Conservation (phyloP, 2,329 filamentous ascomycete species). For the Aspergillus udagawae region DNA sequence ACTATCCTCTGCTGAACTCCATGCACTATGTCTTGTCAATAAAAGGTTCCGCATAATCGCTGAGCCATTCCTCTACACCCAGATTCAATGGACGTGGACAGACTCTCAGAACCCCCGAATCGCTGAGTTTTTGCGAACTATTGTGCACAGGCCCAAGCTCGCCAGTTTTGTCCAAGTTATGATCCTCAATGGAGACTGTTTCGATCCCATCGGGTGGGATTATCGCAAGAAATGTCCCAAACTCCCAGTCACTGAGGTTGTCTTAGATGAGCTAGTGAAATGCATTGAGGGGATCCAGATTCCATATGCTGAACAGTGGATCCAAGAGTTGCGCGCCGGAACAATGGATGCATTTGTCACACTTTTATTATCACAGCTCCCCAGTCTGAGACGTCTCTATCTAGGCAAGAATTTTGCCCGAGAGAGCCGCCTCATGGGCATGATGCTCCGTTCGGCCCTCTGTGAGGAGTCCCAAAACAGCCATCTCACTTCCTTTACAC, state of each 20-base stretch:
- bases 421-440: constrained; percentile 9
- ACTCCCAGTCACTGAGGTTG: constrained; percentile 1
- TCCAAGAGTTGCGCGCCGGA: constrained; percentile 2
- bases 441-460: constrained; percentile 12
- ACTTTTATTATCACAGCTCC: constrained; percentile 16
- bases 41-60: constrained; percentile 7
- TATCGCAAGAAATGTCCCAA: neutral
- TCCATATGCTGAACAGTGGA: constrained; percentile 1
- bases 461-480: neutral
- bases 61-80: constrained; percentile 18
- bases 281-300: constrained; percentile 1
- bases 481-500: constrained; percentile 6
- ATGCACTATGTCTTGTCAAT: constrained; percentile 12
- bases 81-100: constrained; percentile 14
- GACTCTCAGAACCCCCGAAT: constrained; percentile 9
- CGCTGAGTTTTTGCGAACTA: constrained; percentile 11
- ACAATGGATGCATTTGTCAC: constrained; percentile 3
- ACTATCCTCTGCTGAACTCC: constrained; percentile 13
- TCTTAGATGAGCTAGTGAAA: constrained; percentile 3
- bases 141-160: constrained; percentile 14
- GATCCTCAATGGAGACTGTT: constrained; percentile 4
- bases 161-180: constrained; percentile 11
- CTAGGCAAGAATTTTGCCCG: constrained; percentile 7
- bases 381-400: constrained; percentile 11
- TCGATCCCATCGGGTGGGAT: fast-evolving